phyloP scores from a whole-genome alignment of 2,329 filamentous ascomycete species.

The Ophiocordyceps unilateralis region DNA sequence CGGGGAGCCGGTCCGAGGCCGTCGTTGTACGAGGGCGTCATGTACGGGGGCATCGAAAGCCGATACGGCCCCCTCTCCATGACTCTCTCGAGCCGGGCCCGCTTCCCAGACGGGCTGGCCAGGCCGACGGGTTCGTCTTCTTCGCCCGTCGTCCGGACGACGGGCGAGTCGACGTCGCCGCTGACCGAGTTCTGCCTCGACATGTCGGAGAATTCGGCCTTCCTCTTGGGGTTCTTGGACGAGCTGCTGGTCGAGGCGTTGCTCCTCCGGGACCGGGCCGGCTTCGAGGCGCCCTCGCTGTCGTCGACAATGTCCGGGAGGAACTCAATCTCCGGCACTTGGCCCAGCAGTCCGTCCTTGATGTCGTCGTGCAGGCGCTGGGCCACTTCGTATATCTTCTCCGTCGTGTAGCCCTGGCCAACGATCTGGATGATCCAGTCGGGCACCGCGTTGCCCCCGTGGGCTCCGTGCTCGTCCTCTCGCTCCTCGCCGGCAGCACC shows the following conservation, averaged over 20 bases:
- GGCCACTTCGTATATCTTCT: constrained; percentile 29
- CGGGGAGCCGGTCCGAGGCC: constrained; percentile 1
- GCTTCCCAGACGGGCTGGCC: constrained; percentile 8
- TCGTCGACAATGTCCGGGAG: constrained; percentile 33
- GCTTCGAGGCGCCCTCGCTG: constrained; percentile 9
- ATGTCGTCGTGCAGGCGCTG: constrained; percentile 27
- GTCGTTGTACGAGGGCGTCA: constrained; percentile 2
- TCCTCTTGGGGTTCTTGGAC: constrained; percentile 9
- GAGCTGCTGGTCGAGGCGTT: constrained; percentile 3
- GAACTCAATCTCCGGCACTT: constrained; percentile 42
- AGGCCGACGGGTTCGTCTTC: constrained; percentile 4
- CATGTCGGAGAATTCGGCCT: constrained; percentile 5
- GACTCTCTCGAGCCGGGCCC: constrained; percentile 5
- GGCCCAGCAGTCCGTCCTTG: constrained; percentile 19
- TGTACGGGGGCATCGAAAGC: neutral
- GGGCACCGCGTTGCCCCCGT: constrained; percentile 24
- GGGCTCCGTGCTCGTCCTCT: constrained; percentile 11
- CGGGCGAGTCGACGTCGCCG: constrained; percentile 1
- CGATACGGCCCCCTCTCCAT: neutral
- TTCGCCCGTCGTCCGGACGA: neutral
- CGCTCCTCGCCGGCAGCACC: constrained; percentile 13
- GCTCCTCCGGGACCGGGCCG: constrained; percentile 7
- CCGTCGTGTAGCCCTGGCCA: constrained; percentile 28
- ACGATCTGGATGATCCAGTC: constrained; percentile 30
- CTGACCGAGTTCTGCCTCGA: constrained; percentile 1